Conservation (phyloP, 176 grass and related monocot genomes). For the Poa pratensis region DNA sequence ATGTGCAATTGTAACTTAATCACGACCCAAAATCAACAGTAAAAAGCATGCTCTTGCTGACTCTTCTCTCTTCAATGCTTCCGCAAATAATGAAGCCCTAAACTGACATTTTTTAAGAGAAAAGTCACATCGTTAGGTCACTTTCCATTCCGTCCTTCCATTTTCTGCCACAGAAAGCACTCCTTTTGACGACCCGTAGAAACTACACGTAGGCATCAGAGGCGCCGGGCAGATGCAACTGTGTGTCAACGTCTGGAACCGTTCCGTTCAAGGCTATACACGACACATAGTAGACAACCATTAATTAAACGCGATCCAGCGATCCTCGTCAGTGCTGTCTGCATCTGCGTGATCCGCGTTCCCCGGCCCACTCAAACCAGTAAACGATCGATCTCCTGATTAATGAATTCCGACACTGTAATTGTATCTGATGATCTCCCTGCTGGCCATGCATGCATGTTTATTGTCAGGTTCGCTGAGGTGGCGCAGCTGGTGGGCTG, state of each 20-base stretch:
- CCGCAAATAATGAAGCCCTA: neutral
- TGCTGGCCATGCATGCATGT: neutral
- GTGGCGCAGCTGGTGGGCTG: conserved; percentile 46
- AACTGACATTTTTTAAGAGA: neutral
- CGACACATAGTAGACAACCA: too few species aligned
- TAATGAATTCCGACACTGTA: neutral
- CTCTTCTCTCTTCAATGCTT: neutral
- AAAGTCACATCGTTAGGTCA: neutral
- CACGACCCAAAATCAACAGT: too few species aligned
- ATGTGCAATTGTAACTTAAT: too few species aligned
- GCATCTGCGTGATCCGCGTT: neutral
- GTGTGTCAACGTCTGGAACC: neutral
- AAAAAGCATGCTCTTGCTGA: too few species aligned
- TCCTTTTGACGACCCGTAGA: neutral
- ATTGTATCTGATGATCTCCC: neutral
- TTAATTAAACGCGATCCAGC: neutral
- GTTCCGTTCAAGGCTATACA: neutral
- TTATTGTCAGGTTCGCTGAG: conserved; percentile 39
- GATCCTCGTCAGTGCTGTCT: neutral
- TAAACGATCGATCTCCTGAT: neutral
- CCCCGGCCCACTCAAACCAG: neutral
- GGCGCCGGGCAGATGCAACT: neutral
- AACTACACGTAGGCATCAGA: neutral
- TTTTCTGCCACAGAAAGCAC: neutral
- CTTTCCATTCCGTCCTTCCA: neutral